These are phyloP conservation scores for Kregervanrija pseudodelftensis DNA, from an alignment of 805 yeast species.

Conservation along the genomic window DNA sequence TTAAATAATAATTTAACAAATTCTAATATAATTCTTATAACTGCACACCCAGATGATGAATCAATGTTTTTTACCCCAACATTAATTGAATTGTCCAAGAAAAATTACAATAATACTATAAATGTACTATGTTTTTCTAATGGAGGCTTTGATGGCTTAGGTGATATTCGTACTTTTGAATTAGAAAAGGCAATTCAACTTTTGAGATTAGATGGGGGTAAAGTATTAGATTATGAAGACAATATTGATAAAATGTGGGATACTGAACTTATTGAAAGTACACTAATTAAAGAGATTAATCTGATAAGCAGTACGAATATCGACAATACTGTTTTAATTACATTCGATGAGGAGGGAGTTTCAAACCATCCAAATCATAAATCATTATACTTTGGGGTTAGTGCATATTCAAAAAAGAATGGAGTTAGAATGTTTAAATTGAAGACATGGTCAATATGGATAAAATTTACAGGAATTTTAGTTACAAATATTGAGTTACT, in stretches of 20 bases:
- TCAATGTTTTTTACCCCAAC: constrained; percentile 95
- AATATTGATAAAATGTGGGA: constrained; percentile 68
- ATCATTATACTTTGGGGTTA: constrained; percentile 48
- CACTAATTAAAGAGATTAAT: constrained; percentile 24
- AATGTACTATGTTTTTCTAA: constrained; percentile 63
- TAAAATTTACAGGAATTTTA: constrained; percentile 44
- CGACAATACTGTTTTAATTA: constrained; percentile 40
- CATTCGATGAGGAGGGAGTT: constrained; percentile 80
- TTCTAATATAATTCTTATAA: constrained; percentile 32
- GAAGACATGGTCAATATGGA: constrained; percentile 26
- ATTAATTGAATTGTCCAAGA: constrained; percentile 41
- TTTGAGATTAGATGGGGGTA: constrained; percentile 42
- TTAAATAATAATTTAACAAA: constrained; percentile 11
- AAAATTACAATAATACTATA: constrained; percentile 42
- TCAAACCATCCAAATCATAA: constrained; percentile 86
- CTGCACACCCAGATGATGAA: constrained; percentile 98
- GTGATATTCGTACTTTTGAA: constrained; percentile 55
- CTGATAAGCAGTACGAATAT: constrained; percentile 1
- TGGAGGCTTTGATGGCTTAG: constrained; percentile 75
- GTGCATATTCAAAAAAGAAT: constrained; percentile 22
- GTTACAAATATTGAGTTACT: constrained; percentile 30
- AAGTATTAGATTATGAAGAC: constrained; percentile 53
- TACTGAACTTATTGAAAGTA: constrained; percentile 29
- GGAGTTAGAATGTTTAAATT: constrained; percentile 20
- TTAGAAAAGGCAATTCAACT: constrained; percentile 45